These are phyloP conservation scores for Xylaria flabelliformis DNA, from an alignment of 495 filamentous ascomycete species.

Conservation along the genomic window DNA sequence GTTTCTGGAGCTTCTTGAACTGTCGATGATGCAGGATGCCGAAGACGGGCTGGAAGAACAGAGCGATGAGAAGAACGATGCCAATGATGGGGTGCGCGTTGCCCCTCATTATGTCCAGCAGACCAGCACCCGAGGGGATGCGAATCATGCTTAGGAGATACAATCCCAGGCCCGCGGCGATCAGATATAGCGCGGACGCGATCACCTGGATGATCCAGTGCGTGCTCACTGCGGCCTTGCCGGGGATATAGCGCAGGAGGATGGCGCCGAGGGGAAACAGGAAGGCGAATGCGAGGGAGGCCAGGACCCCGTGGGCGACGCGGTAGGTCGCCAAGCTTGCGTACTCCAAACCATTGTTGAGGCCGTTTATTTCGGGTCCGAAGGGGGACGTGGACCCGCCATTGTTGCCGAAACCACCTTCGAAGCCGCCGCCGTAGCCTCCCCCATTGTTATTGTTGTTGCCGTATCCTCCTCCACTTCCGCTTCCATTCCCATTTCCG, in stretches of 20 bases:
- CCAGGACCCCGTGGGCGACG: conserved; percentile 52
- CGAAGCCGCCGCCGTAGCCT: background rate
- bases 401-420: background rate
- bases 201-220: conserved; percentile 65
- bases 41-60: conserved; percentile 65
- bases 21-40: conserved; percentile 68
- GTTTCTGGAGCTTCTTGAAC: conserved; percentile 52
- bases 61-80: conserved; percentile 58
- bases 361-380: conserved; percentile 27
- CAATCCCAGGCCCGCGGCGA: conserved; percentile 66
- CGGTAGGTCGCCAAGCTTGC: conserved; percentile 23
- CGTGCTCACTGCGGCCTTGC: conserved; percentile 41
- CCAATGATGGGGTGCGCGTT: conserved; percentile 63
- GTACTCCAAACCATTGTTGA: conserved; percentile 35
- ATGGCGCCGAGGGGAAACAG: conserved; percentile 64
- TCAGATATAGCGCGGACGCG: conserved; percentile 55
- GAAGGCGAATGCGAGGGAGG: conserved; percentile 52
- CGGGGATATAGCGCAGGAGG: conserved; percentile 56
- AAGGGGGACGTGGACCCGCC: conserved; percentile 21
- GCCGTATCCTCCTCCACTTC: background rate
- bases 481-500: too few species aligned
- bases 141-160: conserved; percentile 48
- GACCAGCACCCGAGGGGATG: conserved; percentile 32
- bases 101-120: conserved; percentile 37
- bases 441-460: background rate